A percentile compares a stretch with the other conserved stretches of the same genome.
These are phyloP conservation scores for Backusella luteola DNA, from an alignment of 192 early-diverging fungal species.

Conservation along the genomic window DNA sequence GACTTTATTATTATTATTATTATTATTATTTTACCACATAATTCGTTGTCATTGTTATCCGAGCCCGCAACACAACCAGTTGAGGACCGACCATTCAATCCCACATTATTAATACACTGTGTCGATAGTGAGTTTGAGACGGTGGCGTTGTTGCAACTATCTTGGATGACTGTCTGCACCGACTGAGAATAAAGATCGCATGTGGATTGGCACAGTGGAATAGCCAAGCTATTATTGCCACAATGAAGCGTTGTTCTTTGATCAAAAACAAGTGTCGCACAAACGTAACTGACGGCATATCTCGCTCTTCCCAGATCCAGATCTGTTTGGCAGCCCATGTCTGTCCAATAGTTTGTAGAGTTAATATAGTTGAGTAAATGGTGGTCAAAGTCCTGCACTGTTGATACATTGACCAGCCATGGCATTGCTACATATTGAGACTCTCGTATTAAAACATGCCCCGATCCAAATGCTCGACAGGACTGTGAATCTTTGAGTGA, in stretches of 20 bases:
- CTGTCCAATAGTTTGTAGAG: background rate
- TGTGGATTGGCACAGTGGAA: constrained; percentile 12
- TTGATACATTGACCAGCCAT: constrained; percentile 16
- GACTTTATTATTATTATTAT: too few relatives aligned
- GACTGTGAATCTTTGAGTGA: background rate
- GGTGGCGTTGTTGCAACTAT: background rate
- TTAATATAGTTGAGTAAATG: constrained; percentile 2
- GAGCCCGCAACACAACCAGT: constrained; percentile 4
- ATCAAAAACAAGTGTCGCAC: background rate
- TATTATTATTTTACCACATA: background rate
- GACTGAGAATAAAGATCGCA: constrained; percentile 1
- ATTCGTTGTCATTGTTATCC: constrained; percentile 12
- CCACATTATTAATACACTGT: background rate
- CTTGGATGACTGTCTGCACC: background rate
- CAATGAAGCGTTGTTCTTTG: background rate
- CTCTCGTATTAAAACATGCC: constrained; percentile 5
- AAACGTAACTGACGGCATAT: constrained; percentile 4
- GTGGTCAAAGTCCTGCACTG: constrained; percentile 8
- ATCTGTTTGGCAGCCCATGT: background rate
- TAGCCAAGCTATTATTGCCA: background rate
- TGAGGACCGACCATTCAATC: background rate
- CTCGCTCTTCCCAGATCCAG: constrained; percentile 1
- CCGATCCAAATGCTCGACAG: constrained; percentile 6
- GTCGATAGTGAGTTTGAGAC: background rate
- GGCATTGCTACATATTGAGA: constrained; percentile 5